Conservation (phyloP, 768 basidiomycete species). For the Termitomyces sp. region DNA sequence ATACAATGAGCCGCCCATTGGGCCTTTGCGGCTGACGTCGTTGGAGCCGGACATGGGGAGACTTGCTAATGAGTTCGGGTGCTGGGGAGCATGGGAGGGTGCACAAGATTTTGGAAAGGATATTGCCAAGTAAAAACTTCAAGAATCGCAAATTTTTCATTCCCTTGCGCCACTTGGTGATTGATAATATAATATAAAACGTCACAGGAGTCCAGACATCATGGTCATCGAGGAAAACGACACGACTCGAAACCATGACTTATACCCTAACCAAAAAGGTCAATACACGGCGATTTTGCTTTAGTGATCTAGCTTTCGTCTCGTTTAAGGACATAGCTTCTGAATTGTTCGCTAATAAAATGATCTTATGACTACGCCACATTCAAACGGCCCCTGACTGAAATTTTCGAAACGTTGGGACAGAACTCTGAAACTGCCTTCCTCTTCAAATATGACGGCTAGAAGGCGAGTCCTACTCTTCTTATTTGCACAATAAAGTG, state of each 20-base stretch:
- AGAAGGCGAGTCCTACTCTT: too few species aligned
- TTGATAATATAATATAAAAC: too few species aligned
- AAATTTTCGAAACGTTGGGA: background rate
- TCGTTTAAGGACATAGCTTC: background rate
- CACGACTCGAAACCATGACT: background rate
- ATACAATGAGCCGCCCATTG: conserved; percentile 30
- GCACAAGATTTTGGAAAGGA: conserved; percentile 26
- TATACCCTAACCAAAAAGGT: background rate
- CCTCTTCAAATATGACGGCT: background rate
- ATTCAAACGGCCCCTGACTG: background rate
- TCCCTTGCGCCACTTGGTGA: background rate
- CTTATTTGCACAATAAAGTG: too few species aligned
- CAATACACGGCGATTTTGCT: background rate
- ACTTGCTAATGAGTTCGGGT: conserved; percentile 37
- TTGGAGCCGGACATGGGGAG: conserved; percentile 28
- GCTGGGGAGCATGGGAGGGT: conserved; percentile 38
- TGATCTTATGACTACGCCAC: background rate
- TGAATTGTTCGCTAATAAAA: background rate
- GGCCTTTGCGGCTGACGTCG: conserved; percentile 28
- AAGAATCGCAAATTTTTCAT: background rate
- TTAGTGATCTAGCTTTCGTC: background rate
- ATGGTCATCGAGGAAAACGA: background rate
- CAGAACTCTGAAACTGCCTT: background rate
- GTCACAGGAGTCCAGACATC: background rate
- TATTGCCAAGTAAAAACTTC: background rate